These are phyloP conservation scores for Trichoderma asperellum DNA, from an alignment of 2,329 filamentous ascomycete species.

Conservation along the genomic window DNA sequence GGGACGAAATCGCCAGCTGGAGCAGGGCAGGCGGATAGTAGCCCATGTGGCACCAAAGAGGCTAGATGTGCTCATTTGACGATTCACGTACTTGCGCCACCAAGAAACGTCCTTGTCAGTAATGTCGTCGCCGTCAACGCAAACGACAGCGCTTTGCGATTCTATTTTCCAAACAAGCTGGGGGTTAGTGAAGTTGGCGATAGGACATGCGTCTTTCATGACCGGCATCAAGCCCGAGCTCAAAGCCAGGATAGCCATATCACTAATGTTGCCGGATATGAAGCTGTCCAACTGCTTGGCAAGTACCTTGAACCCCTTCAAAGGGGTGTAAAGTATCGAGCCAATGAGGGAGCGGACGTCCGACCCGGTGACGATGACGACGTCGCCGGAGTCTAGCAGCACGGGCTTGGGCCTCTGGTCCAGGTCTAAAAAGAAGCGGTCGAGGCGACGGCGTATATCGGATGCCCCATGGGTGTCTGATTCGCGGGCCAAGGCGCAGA, in stretches of 20 bases:
- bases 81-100: conserved; percentile 39
- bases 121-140: conserved; percentile 42
- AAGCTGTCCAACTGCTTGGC: conserved; percentile 30
- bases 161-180: conserved; percentile 30
- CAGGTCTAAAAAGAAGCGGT: conserved; percentile 38
- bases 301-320: conserved; percentile 28
- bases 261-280: conserved; percentile 33
- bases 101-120: conserved; percentile 32
- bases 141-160: conserved; percentile 38
- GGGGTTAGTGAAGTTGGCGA: not conserved
- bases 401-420: conserved; percentile 37
- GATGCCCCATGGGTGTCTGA: conserved; percentile 35
- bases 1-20: conserved; percentile 44
- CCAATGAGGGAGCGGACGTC: conserved; percentile 40
- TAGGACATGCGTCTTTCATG: conserved; percentile 34
- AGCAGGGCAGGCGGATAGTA: conserved; percentile 46
- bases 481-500: conserved; percentile 38
- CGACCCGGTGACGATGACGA: conserved; percentile 39
- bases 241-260: not conserved
- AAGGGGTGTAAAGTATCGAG: conserved; percentile 39
- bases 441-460: conserved; percentile 42
- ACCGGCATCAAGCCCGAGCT: conserved; percentile 26
- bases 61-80: conserved; percentile 37
- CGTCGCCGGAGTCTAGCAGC: conserved; percentile 31
- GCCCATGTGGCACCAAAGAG: conserved; percentile 43